Base-by-base conservation (phyloP, 2,329 filamentous ascomycete species). In the Xylariaceae sp. region DNA sequence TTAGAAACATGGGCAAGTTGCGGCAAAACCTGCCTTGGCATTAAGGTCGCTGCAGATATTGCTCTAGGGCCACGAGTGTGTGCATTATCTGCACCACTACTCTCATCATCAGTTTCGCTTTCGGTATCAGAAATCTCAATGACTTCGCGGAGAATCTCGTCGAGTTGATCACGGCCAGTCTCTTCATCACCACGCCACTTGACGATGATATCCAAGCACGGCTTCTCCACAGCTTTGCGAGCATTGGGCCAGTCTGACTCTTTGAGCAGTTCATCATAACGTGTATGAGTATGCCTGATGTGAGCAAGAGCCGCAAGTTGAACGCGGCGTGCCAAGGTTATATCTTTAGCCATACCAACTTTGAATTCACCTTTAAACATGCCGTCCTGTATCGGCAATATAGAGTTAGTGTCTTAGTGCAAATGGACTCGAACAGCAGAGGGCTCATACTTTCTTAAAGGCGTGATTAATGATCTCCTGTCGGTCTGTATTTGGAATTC, bases 101-200 rank as follows among this genome's bases (percentile, higher is more conserved):
- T 59, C 27, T 71, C 70, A 41, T 72, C 68, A 8, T 72, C 73
- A 13, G 67, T 69, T 26, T 71, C 71, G 13, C 75, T 78, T 64
- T 84, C 81, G 4, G 78, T 78, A 61, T 84, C 82, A n/a, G 82
- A 84, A 37, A 88, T 85, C 63, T 87, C 80, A 47, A 87, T 82
- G 9, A 87, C 82, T 68, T 88, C 85, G 44, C 82, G 78, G 27
- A 87, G 73, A 52, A 87, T 86, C 65, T 87, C 84, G 53, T 87
- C 84, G 13, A 87, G 76, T 67, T 87, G 82, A 62, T 88, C 84
- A 42, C 84, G 81, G 21, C 85, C 85, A 15, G 81, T 87, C 67
- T 88, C 85, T 68, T 88, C 85, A 62, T 88, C 85, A 50, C 85
- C 85, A 73, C 85, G 84, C 85, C 85, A 88, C 80, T 87, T 87